Evolutionary conservation across 768 basidiomycete genomes (phyloP), one percentile per base, ranked within the genome.

Genomic region (Tricholoma sp.): DNA sequence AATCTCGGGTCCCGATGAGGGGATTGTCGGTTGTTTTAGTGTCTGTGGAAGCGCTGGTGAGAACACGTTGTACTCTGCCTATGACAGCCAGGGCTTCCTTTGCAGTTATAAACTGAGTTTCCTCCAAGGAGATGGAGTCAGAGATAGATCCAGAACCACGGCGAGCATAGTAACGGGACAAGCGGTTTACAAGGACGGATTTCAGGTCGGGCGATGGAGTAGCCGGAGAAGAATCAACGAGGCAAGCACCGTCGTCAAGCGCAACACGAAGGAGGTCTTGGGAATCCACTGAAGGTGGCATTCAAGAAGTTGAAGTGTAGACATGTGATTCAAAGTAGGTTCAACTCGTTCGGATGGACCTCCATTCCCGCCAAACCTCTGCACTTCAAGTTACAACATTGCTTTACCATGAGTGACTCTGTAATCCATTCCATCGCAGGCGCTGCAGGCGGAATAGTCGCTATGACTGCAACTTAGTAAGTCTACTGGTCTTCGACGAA

Each of bases 391-490:
- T n/a, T n/a, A n/a, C n/a, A n/a, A n/a, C 35, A 22, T 27, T 37
- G 34, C 14, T 35, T 11, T 43, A 69, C 52, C 45, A 84, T 86
- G 82, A 82, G 79, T 58, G 91, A 98, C 71, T 92, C 91, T 50
- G 72, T 84, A 12, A 88, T 97, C 27, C 94, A 98, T 64, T 83
- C 95, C 35, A 66, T 90, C 11, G 91, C 95, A 16, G 97, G 97
- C 11, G 93, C 94, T 16, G 83, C 87, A 1, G 95, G 93, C 50
- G 96, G 96, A 22, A 88, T 96, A 64, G 70, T 79, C 19, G 93
- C 96, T 21, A 97, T 98, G 94, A 81, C 83, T n/a, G 84, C 79
- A 34, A 94, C 90, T 54, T 92, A 92, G 94, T 89, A 62, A 71
- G 87, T 69, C 52, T 59, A 18, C 8, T 43, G 6, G 21, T 45